Percentiles rank a stretch among this genome's conserved stretches.
These are phyloP conservation scores for Pythium guiyangense DNA, from an alignment of 352 stramenopile genomes.

Conservation along the genomic window DNA sequence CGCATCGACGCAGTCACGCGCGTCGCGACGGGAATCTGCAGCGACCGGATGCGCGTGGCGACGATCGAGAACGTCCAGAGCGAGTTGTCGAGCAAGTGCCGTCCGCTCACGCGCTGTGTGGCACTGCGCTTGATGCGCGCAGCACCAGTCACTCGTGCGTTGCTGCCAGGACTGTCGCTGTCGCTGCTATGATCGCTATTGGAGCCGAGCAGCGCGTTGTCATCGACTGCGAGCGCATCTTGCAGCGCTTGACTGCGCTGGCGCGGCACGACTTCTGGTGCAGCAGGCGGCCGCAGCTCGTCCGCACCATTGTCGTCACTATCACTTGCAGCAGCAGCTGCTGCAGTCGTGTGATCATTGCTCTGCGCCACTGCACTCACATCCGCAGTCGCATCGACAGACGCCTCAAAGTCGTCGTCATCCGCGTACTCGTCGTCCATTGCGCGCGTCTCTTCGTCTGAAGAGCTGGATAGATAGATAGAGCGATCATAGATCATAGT, in stretches of 20 bases:
- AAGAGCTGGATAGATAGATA: no score
- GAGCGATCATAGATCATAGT: no score
- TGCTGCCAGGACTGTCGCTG: neutral
- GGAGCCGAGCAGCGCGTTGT: slow-evolving; percentile 1
- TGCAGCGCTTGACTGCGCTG: slow-evolving; percentile 7
- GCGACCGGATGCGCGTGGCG: slow-evolving; percentile 31
- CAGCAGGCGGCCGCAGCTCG: slow-evolving; percentile 9
- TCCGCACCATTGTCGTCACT: neutral
- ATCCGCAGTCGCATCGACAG: slow-evolving; percentile 1
- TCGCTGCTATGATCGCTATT: neutral
- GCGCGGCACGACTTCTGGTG: neutral
- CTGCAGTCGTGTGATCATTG: neutral
- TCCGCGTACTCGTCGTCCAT: slow-evolving; percentile 19
- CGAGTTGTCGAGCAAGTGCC: slow-evolving; percentile 33
- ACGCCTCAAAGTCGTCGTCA: slow-evolving; percentile 20
- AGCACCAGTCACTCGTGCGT: neutral
- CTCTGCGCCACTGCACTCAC: neutral
- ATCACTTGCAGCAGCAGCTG: neutral
- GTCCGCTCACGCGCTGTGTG: slow-evolving; percentile 7
- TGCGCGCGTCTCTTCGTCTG: neutral
- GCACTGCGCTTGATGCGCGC: neutral
- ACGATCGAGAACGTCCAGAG: slow-evolving; percentile 42
- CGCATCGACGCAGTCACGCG: slow-evolving; percentile 4
- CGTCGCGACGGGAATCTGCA: slow-evolving; percentile 36
- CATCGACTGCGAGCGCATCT: slow-evolving; percentile 8